Conservation (phyloP, 148 eudicot species). For the Rhododendron vialii region DNA sequence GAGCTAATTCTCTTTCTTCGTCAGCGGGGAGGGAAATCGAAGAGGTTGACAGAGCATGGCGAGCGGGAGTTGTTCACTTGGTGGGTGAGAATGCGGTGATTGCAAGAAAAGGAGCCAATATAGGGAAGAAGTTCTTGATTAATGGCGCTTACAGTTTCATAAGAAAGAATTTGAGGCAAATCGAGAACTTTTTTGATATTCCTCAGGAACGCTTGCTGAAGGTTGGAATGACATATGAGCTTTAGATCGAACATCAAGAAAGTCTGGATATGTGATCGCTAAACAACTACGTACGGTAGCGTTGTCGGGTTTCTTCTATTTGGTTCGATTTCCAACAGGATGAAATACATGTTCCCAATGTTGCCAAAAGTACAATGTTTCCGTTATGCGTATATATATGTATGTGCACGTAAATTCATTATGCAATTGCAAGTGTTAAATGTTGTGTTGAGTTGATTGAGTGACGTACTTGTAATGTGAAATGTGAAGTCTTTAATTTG, state of each 20-base stretch:
- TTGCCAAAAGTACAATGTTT: neutral
- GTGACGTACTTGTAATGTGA: neutral
- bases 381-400: neutral
- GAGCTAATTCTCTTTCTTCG: neutral
- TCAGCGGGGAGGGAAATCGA: conserved; percentile 19
- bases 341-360: neutral
- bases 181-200: conserved; percentile 25
- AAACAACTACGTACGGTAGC: neutral
- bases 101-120: conserved; percentile 17
- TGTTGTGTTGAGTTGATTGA: neutral
- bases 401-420: neutral
- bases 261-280: neutral
- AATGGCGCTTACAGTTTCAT: conserved; percentile 31
- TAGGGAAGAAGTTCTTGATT: conserved; percentile 26
- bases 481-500: neutral
- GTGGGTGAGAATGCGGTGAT: conserved; percentile 38
- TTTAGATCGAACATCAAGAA: conserved; percentile 6
- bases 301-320: neutral
- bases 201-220: conserved; percentile 29
- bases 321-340: neutral
- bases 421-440: neutral
- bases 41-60: conserved; percentile 23
- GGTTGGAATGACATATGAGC: conserved; percentile 50
- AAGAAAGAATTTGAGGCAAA: conserved; percentile 23
- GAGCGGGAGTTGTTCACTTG: conserved; percentile 36